Evolutionary conservation across 148 eudicot genomes (phyloP), one percentile per base, ranked within the genome.

Genomic region (Arctostaphylos glauca): DNA sequence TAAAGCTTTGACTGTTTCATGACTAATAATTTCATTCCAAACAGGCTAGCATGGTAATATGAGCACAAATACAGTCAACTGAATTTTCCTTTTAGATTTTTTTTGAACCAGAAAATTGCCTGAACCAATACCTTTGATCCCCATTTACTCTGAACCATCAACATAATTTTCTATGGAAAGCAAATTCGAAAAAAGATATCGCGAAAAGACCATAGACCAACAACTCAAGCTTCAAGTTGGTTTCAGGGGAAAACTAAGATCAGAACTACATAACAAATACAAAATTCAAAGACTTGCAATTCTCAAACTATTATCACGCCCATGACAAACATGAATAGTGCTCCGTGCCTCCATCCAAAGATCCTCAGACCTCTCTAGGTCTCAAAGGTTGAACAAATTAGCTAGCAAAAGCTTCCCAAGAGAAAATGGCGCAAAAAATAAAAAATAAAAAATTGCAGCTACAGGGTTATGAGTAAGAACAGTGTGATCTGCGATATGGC

Each of bases 301-400:
- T 74, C 77, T 46, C 76, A 72, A 43, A 72, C 46, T 70, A 70
- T 14, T 3, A 74, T 74, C n/a, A 74, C 19, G 77, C 77, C n/a
- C 41, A 9, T 19, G 23, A 9, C 38, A 48, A 49, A 48, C 7
- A 48, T 21, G 55, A 48, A 31, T 0, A 49, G 56, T 10, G 3
- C 12, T 9, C 55, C 7, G 6, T 23, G 60, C 9, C 12, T 9
- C 55, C 7, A 14, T 23, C 79, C 9, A 52, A 76, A 23, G 47
- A 50, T 76, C 10, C 44, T 76, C 60, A 25, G 43, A 76, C 46
- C 9, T 52, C 59, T 54, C 3, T 2, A 46, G 38, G 62, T 62
- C 81, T 46, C 43, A 62, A 77, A 62, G 55, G 49, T 79, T 13
- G 13, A n/a, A 48, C 73, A 79, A 78, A 79, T 19, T 44, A 41